These are phyloP conservation scores for Talaromyces pinophilus DNA, from an alignment of 2,329 filamentous ascomycete species.

Conservation along the genomic window DNA sequence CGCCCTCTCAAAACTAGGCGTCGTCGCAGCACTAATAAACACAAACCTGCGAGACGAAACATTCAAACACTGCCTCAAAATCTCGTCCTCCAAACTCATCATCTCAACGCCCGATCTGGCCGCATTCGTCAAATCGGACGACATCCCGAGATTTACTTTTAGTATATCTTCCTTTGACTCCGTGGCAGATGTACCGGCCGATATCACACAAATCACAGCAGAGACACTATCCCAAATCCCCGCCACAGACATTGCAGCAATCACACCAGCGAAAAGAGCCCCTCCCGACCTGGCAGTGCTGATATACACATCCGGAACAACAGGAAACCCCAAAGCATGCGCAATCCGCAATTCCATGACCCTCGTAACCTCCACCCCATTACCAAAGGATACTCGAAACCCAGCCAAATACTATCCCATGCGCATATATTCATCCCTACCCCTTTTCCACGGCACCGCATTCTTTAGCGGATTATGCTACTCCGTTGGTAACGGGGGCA, in stretches of 20 bases:
- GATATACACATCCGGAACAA: conserved; percentile 54
- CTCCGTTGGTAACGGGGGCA: conserved; percentile 43
- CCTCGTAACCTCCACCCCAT: conserved; percentile 40
- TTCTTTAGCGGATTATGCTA: conserved; percentile 50
- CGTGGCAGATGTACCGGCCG: conserved; percentile 21
- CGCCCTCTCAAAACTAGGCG: conserved; percentile 51
- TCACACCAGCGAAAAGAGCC: conserved; percentile 37
- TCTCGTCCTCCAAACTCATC: conserved; percentile 45
- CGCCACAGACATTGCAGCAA: conserved; percentile 27
- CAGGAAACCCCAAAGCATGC: conserved; percentile 51
- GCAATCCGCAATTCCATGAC: conserved; percentile 44
- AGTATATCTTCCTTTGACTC: conserved; percentile 43
- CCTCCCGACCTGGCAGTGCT: conserved; percentile 41
- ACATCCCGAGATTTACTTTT: conserved; percentile 41
- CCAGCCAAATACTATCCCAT: conserved; percentile 47
- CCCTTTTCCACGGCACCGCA: conserved; percentile 53
- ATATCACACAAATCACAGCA: conserved; percentile 30
- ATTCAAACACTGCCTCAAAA: conserved; percentile 47
- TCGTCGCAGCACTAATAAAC: conserved; percentile 50
- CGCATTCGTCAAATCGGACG: conserved; percentile 36
- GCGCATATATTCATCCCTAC: conserved; percentile 51
- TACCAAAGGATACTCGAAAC: conserved; percentile 39
- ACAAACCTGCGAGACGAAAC: conserved; percentile 50
- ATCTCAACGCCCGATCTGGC: conserved; percentile 50
- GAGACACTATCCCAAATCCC: conserved; percentile 33